These are phyloP conservation scores for Fusarium sp. DNA, from an alignment of 2,329 filamentous ascomycete species.

Conservation along the genomic window DNA sequence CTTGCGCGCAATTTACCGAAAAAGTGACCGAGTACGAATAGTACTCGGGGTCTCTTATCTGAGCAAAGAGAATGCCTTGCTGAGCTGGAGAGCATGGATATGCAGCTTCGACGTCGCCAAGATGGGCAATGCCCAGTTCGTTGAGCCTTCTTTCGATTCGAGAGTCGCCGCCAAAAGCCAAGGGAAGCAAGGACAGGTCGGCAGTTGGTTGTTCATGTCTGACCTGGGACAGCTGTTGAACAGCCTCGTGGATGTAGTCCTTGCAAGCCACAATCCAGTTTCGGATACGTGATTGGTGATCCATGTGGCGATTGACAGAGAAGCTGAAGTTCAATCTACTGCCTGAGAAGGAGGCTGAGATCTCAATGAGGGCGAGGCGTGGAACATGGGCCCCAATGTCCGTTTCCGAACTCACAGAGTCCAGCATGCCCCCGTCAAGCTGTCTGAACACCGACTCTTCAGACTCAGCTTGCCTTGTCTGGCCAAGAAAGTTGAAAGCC, in stretches of 20 bases:
- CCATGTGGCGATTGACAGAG: slow-evolving; percentile 24
- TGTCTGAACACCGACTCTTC: slow-evolving; percentile 18
- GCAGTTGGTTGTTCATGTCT: neutral
- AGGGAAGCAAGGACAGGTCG: slow-evolving; percentile 21
- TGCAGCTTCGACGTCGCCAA: slow-evolving; percentile 13
- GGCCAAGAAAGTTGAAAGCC: slow-evolving; percentile 37
- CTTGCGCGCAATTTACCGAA: neutral
- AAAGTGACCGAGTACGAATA: slow-evolving; percentile 41
- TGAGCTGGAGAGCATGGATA: slow-evolving; percentile 41
- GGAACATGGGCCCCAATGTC: slow-evolving; percentile 26
- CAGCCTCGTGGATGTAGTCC: neutral
- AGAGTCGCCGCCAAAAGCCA: neutral
- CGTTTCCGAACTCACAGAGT: slow-evolving; percentile 7
- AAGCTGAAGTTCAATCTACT: slow-evolving; percentile 11
- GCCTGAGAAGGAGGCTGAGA: slow-evolving; percentile 14
- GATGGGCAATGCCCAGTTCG: neutral
- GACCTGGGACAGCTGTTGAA: neutral
- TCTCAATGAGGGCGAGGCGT: slow-evolving; percentile 33
- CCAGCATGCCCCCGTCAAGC: neutral
- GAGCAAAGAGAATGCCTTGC: slow-evolving; percentile 37
- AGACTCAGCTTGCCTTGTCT: slow-evolving; percentile 5
- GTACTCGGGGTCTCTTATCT: slow-evolving; percentile 26
- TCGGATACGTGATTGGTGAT: neutral
- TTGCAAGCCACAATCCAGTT: neutral
- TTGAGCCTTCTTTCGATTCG: neutral